Evolutionary conservation across 331 rosid species (phyloP).

Genomic region (Rosa hybrid): DNA sequence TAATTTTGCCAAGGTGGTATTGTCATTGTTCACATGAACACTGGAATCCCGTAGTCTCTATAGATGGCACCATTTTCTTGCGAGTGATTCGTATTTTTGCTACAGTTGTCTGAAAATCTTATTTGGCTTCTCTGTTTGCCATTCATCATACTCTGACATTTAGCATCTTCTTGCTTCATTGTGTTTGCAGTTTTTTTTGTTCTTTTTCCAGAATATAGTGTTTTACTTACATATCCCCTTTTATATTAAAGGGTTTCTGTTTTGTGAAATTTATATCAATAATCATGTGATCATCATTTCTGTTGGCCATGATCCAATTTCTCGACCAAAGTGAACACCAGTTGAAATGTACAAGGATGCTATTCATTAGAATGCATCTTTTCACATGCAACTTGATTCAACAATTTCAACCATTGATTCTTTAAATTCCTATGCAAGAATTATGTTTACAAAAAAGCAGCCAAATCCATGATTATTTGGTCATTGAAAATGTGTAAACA

Average conservation of each 20-base stretch:
- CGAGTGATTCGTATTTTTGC: background rate
- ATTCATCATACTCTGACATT: background rate
- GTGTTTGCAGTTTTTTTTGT: background rate
- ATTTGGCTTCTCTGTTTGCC: background rate
- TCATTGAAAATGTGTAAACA: too few species aligned
- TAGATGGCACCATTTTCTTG: background rate
- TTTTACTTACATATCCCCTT: background rate
- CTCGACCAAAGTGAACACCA: background rate
- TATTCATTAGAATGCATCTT: background rate
- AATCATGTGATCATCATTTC: background rate
- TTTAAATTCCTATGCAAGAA: too few species aligned
- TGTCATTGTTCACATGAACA: constrained; percentile 2
- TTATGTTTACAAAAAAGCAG: too few species aligned
- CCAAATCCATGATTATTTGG: too few species aligned
- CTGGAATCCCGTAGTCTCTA: background rate
- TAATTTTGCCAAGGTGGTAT: background rate
- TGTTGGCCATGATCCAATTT: background rate
- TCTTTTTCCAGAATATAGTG: background rate
- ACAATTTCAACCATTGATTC: too few species aligned
- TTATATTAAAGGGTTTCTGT: background rate
- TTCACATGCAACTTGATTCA: too few species aligned
- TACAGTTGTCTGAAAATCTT: background rate
- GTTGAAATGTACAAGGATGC: background rate
- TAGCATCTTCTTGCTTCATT: background rate
- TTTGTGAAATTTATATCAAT: background rate